Evolutionary conservation across 139 green algal species (phyloP).

Genomic region (Edaphochlamys debaryana): DNA sequence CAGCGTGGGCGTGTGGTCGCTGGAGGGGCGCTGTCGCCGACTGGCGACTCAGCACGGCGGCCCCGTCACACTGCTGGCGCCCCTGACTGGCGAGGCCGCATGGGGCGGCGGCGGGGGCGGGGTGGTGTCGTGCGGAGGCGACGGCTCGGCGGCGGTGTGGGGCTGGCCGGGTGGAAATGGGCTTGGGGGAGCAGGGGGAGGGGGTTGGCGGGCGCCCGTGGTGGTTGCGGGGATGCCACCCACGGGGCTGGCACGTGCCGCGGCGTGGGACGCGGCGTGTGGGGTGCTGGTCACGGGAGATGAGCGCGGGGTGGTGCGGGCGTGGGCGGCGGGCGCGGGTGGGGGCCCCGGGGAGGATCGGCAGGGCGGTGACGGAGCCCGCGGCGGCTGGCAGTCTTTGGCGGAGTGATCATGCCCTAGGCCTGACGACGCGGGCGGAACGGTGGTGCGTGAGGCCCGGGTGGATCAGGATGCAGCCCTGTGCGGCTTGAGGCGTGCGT

Average conservation of each 20-base stretch:
- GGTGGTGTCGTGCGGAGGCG: neutral
- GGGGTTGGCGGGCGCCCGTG: too few relatives aligned
- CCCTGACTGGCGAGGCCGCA: too few relatives aligned
- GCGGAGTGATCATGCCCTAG: too few relatives aligned
- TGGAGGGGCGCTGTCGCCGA: neutral
- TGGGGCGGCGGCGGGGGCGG: neutral
- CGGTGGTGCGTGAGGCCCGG: too few relatives aligned
- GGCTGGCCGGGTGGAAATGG: neutral
- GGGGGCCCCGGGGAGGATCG: too few relatives aligned
- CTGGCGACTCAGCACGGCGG: slow-evolving; percentile 11
- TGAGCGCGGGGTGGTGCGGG: slow-evolving; percentile 22
- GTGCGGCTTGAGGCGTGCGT: too few relatives aligned
- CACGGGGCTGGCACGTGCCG: neutral
- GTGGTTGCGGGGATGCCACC: neutral
- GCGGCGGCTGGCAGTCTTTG: too few relatives aligned
- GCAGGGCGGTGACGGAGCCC: too few relatives aligned
- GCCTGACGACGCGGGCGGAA: too few relatives aligned
- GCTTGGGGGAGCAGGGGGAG: neutral
- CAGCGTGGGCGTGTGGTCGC: slow-evolving; percentile 1
- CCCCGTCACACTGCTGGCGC: neutral
- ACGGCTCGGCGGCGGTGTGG: slow-evolving; percentile 26
- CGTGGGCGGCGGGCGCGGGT: too few relatives aligned
- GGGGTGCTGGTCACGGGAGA: slow-evolving; percentile 6
- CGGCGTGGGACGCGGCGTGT: slow-evolving; percentile 10
- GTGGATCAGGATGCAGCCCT: too few relatives aligned